Base-by-base conservation (phyloP, 495 filamentous ascomycete species). In the Podospora pseudocomata region DNA sequence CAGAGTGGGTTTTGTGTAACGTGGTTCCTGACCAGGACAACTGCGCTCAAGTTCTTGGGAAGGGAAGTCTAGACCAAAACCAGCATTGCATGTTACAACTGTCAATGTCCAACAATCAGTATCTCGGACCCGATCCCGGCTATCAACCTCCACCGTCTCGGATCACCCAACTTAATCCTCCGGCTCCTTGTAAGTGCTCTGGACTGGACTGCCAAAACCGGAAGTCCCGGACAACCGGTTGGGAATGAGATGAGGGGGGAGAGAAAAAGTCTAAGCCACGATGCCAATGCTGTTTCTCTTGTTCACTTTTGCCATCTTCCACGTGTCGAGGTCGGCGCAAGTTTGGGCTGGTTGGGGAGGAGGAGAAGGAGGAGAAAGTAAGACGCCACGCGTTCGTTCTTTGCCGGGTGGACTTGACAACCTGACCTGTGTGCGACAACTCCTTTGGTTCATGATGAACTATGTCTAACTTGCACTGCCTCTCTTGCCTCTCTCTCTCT, bases 351-450 rank as follows among this genome's bases (percentile, higher is more conserved):
- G 11, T 39, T 11, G n/a, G 13, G n/a, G n/a, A 19, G 13, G 55
- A 18, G 7, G n/a, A 58, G n/a, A 11, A 15, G 23, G 56, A 56
- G 11, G 44, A 68, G 60, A 68, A 64, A 20, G 26, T 19, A 30
- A 23, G 63, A 65, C 19, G 55, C 55, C 19, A 26, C 55, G 55
- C 55, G 55, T 58, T 56, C 55, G 55, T 58, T 56, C 15, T 15
- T 56, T 56, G 54, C 30, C 30, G 13, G 39, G 13, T 0, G 30
- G 30, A 32, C 4, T 32, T 7, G 4, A 32, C 30, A 4, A 32
- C 30, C 23, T 23, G 23, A 23, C 1, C 23, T 23, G 23, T 23
- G 1, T 23, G 23, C 23, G 23, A 23, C 23, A 23, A 23, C 23
- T 23, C 23, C 23, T 23, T 23, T 32, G 30, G 4, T 32, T 32